Percentiles rank a stretch among this genome's conserved stretches.
phyloP scores from a whole-genome alignment of 495 filamentous ascomycete species.

The Xylaria flabelliformis region DNA sequence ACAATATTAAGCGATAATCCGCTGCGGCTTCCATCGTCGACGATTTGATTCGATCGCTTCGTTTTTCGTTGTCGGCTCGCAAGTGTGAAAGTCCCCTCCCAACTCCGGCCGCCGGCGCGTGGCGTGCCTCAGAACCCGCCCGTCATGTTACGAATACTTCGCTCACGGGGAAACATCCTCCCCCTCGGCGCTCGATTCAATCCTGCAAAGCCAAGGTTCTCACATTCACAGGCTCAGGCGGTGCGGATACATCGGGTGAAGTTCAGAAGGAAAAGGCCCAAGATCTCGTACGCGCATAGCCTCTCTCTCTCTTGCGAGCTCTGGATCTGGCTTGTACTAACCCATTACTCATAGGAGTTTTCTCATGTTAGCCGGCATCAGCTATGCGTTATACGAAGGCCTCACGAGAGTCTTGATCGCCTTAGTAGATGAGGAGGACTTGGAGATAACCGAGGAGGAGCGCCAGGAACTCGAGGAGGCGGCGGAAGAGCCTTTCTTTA shows the following conservation, averaged over 20 bases:
- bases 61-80: slow-evolving; percentile 9
- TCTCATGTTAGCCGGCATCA: slow-evolving; percentile 43
- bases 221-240: slow-evolving; percentile 19
- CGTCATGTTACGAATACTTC: slow-evolving; percentile 47
- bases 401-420: slow-evolving; percentile 43
- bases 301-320: neutral
- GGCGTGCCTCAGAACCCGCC: slow-evolving; percentile 42
- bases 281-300: slow-evolving; percentile 23
- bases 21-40: neutral
- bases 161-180: slow-evolving; percentile 35
- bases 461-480: slow-evolving; percentile 45
- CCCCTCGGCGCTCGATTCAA: slow-evolving; percentile 26
- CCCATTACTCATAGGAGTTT: slow-evolving; percentile 28
- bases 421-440: slow-evolving; percentile 32
- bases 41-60: neutral
- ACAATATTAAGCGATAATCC: neutral
- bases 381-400: slow-evolving; percentile 44
- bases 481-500: slow-evolving; percentile 56
- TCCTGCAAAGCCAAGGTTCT: slow-evolving; percentile 8
- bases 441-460: slow-evolving; percentile 31
- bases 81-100: neutral
- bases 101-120: slow-evolving; percentile 42
- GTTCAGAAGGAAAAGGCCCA: slow-evolving; percentile 37
- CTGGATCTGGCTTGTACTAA: slow-evolving; percentile 20
- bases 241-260: slow-evolving; percentile 45